Evolutionary conservation across 2,329 filamentous ascomycete genomes (phyloP), one percentile per base, ranked within the genome.

Genomic region (Zasmidium angulare): DNA sequence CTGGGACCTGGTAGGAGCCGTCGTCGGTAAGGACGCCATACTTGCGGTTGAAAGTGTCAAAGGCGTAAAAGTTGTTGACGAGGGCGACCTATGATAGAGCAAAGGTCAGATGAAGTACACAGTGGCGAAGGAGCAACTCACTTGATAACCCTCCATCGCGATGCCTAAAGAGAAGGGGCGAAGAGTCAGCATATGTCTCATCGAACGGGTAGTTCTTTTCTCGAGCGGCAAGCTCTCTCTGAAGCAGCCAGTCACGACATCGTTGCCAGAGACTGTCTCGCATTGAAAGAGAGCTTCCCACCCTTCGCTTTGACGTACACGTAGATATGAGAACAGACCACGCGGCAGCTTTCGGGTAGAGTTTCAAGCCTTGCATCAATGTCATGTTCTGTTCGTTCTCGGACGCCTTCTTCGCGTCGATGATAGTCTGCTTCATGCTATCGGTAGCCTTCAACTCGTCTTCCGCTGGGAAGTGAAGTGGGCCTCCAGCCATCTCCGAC

Each of bases 301-400:
- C 91, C n/a, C 92, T 96, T 96, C 69, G 85, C 86, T 70, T 96
- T 29, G 26, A n/a, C n/a, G n/a, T 95, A 72, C 89, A 93, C 0
- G 90, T 93, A n/a, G 89, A 93, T 74, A 96, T 93, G 60, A 96
- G 79, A 53, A 96, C 70, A 68, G 87, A 91, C 90, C 91, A 96
- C 21, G 79, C 83, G 58, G 96, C 87, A 21, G 92, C 92, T 78
- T 96, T 93, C 59, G 91, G 91, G 72, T 96, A 96, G 23, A 95
- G 81, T 71, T 81, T 86, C 74, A 96, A 82, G 63, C 90, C 91
- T 78, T 96, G 86, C 72, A 84, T 71, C 59, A 96, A 78, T 12
- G 77, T 79, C 79, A 82, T 81, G 52, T 71, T 77, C 60, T 79
- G 78, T 64, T 82, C 79, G 58, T 78, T 79, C 48, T 80, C 78